These are phyloP conservation scores for Hyphodiscus sp. DNA, from an alignment of 2,329 filamentous ascomycete species.

Conservation along the genomic window DNA sequence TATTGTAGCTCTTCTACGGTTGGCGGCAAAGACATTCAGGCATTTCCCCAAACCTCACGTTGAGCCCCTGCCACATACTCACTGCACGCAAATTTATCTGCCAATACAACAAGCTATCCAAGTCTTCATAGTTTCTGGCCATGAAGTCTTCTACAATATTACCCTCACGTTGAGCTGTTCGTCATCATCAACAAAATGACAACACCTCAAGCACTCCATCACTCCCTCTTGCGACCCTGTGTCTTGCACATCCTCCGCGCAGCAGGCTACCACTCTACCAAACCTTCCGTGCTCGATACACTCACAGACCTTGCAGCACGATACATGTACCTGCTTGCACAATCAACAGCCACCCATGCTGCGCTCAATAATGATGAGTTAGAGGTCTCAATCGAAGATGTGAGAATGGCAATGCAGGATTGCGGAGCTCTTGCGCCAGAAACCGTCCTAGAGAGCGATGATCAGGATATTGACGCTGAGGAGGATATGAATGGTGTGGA, in stretches of 20 bases:
- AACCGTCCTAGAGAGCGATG: constrained; percentile 45
- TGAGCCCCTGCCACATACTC: neutral
- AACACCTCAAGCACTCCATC: constrained; percentile 50
- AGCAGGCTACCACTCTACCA: constrained; percentile 79
- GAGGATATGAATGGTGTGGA: constrained; percentile 75
- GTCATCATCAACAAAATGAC: constrained; percentile 21
- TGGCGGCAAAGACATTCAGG: constrained; percentile 1
- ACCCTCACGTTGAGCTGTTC: constrained; percentile 17
- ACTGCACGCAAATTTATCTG: neutral
- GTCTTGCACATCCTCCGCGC: constrained; percentile 89
- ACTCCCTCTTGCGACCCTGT: constrained; percentile 77
- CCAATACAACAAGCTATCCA: constrained; percentile 1
- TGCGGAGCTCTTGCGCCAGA: constrained; percentile 68
- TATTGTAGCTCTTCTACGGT: constrained; percentile 12
- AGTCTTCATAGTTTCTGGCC: constrained; percentile 6
- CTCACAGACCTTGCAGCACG: constrained; percentile 80
- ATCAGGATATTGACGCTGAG: constrained; percentile 57
- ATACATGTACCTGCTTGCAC: constrained; percentile 71
- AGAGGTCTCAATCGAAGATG: constrained; percentile 63
- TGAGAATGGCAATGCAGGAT: constrained; percentile 80
- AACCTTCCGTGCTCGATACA: constrained; percentile 76
- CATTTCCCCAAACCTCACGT: neutral
- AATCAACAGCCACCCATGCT: constrained; percentile 65
- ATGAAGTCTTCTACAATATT: constrained; percentile 20
- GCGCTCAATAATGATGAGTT: constrained; percentile 54